Evolutionary conservation across 2,329 filamentous ascomycete genomes (phyloP).

Genomic region (Colletotrichum cuscutae): DNA sequence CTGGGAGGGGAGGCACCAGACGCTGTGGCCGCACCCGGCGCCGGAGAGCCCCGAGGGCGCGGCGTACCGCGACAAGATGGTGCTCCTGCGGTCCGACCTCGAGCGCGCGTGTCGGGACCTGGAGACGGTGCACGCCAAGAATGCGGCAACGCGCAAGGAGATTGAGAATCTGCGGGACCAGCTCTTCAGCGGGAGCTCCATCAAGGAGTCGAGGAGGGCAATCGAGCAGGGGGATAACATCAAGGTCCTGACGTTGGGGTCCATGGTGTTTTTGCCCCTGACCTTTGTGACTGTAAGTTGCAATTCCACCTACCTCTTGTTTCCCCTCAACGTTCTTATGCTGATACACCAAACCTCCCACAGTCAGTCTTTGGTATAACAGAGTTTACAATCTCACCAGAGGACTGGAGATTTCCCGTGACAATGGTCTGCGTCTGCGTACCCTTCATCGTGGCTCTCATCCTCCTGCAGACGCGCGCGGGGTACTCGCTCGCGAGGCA

Average conservation of each 20-base stretch:
- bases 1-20: conserved; percentile 65
- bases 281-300: conserved; percentile 66
- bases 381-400: conserved; percentile 51
- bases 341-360: not conserved
- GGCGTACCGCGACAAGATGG: conserved; percentile 61
- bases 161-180: conserved; percentile 69
- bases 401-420: conserved; percentile 57
- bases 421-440: conserved; percentile 74
- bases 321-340: not conserved
- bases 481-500: conserved; percentile 37
- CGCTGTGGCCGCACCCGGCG: conserved; percentile 64
- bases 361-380: conserved; percentile 66
- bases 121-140: conserved; percentile 57
- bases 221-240: conserved; percentile 74
- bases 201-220: conserved; percentile 68
- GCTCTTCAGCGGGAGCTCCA: conserved; percentile 71
- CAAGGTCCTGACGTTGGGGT: conserved; percentile 68
- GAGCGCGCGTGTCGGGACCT: conserved; percentile 63
- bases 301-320: not conserved
- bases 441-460: conserved; percentile 59
- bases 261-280: conserved; percentile 69
- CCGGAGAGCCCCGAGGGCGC: conserved; percentile 55
- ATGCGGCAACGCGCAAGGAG: conserved; percentile 64
- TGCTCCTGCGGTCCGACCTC: conserved; percentile 56
- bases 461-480: conserved; percentile 55